Percentiles rank a stretch among this genome's conserved stretches.
phyloP scores from a whole-genome alignment of 2,329 filamentous ascomycete species.

The Didymella arachidicola region DNA sequence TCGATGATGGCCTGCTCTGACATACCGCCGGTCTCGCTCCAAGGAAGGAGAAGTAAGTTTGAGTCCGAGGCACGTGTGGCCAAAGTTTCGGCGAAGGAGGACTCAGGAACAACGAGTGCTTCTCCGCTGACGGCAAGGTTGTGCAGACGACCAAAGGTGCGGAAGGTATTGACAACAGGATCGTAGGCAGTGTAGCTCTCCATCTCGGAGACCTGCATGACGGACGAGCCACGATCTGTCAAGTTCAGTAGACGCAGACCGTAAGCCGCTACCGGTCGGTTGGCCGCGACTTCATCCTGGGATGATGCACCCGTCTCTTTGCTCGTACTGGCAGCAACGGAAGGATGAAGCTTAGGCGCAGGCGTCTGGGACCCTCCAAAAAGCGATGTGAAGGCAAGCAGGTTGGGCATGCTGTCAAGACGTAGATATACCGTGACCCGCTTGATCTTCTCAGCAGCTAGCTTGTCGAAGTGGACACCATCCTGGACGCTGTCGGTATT shows the following conservation, averaged over 20 bases:
- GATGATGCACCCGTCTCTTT: constrained; percentile 35
- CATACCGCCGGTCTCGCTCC: constrained; percentile 83
- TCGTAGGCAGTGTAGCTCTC: constrained; percentile 73
- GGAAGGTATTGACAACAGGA: constrained; percentile 89
- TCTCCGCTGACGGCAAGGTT: constrained; percentile 83
- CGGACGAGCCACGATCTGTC: constrained; percentile 90
- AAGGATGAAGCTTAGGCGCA: constrained; percentile 50
- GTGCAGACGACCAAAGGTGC: constrained; percentile 83
- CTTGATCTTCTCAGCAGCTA: constrained; percentile 61
- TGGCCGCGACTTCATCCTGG: constrained; percentile 29
- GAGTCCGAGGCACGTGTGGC: constrained; percentile 66
- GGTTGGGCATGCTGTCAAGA: constrained; percentile 80
- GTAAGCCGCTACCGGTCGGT: constrained; percentile 73
- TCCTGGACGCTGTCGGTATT: constrained; percentile 50
- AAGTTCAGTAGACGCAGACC: constrained; percentile 87
- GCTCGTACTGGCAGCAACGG: constrained; percentile 34
- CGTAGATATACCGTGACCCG: constrained; percentile 82
- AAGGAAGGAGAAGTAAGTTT: constrained; percentile 82
- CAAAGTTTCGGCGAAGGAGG: constrained; percentile 80
- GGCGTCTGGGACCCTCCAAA: constrained; percentile 66
- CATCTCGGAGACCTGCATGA: constrained; percentile 89
- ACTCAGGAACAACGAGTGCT: constrained; percentile 79
- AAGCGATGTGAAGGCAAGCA: constrained; percentile 83
- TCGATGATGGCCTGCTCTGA: constrained; percentile 66
- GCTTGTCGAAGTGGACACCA: constrained; percentile 59